Conservation (phyloP, 2,329 filamentous ascomycete genomes). For the Rhynchosporium secalis region DNA sequence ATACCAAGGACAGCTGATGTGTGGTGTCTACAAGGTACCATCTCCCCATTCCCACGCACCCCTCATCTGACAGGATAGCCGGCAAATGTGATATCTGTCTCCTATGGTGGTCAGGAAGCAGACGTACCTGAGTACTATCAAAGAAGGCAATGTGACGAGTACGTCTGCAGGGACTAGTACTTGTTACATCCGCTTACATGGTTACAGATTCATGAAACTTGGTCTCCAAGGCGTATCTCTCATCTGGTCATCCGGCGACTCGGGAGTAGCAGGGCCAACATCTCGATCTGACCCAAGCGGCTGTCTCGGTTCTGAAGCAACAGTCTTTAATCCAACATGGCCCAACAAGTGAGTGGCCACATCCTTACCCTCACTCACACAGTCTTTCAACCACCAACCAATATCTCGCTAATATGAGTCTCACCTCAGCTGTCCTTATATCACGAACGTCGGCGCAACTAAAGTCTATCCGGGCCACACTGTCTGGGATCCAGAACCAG, state of each 20-base stretch:
- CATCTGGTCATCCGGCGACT: slow-evolving; percentile 49
- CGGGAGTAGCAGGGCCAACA: slow-evolving; percentile 42
- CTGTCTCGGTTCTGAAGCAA: slow-evolving; percentile 48
- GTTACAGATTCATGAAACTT: slow-evolving; percentile 46
- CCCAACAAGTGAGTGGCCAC: slow-evolving; percentile 51
- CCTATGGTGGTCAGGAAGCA: slow-evolving; percentile 43
- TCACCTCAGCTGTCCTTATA: slow-evolving; percentile 40
- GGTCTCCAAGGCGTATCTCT: slow-evolving; percentile 48
- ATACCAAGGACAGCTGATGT: slow-evolving; percentile 44
- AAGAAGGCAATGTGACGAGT: slow-evolving; percentile 50
- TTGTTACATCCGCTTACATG: neutral
- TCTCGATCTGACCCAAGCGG: slow-evolving; percentile 35
- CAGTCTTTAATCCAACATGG: slow-evolving; percentile 44
- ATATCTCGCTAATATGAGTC: neutral
- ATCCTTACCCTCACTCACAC: slow-evolving; percentile 50
- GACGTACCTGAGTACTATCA: slow-evolving; percentile 53
- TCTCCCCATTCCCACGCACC: too few relatives aligned
- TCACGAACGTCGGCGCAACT: slow-evolving; percentile 32
- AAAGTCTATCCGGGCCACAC: slow-evolving; percentile 30
- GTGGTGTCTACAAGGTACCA: slow-evolving; percentile 39
- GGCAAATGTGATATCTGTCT: slow-evolving; percentile 16
- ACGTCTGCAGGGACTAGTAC: slow-evolving; percentile 28
- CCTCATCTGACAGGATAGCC: slow-evolving; percentile 7
- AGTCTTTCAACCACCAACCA: slow-evolving; percentile 47
- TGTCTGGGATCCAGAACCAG: slow-evolving; percentile 32